Evolutionary conservation across 345 rosid genomes (phyloP).

Genomic region (Corymbia maculata): DNA sequence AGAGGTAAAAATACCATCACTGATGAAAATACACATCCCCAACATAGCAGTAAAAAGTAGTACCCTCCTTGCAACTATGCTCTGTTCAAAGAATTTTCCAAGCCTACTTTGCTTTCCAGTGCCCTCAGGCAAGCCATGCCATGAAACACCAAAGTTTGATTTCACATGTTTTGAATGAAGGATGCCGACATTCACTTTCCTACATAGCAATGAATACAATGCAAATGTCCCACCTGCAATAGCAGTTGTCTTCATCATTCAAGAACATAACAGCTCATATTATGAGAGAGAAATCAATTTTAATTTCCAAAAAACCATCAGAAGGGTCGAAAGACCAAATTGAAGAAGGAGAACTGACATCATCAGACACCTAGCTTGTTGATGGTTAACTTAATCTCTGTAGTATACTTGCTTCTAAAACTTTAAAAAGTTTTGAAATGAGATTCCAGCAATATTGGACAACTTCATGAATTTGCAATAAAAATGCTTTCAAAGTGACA

Average conservation of each 20-base stretch:
- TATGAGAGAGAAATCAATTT: not conserved
- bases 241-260: not conserved
- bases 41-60: constrained; percentile 72
- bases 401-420: not conserved
- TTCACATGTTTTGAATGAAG: constrained; percentile 24
- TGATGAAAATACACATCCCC: constrained; percentile 83
- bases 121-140: constrained; percentile 5
- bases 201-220: constrained; percentile 68
- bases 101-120: constrained; percentile 28
- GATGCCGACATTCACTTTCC: constrained; percentile 51
- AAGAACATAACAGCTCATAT: not conserved
- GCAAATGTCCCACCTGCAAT: constrained; percentile 89
- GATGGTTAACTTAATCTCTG: not conserved
- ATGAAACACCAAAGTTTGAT: constrained; percentile 2
- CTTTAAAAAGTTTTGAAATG: not conserved
- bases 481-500: not conserved
- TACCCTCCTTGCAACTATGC: constrained; percentile 38
- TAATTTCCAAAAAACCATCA: not conserved
- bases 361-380: not conserved
- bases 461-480: not conserved
- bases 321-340: no score
- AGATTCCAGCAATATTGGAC: not conserved
- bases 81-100: constrained; percentile 46
- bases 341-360: no score
- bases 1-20: constrained; percentile 88